Conservation (phyloP, 2,329 filamentous ascomycete genomes). For the Aspergillus sergii region DNA sequence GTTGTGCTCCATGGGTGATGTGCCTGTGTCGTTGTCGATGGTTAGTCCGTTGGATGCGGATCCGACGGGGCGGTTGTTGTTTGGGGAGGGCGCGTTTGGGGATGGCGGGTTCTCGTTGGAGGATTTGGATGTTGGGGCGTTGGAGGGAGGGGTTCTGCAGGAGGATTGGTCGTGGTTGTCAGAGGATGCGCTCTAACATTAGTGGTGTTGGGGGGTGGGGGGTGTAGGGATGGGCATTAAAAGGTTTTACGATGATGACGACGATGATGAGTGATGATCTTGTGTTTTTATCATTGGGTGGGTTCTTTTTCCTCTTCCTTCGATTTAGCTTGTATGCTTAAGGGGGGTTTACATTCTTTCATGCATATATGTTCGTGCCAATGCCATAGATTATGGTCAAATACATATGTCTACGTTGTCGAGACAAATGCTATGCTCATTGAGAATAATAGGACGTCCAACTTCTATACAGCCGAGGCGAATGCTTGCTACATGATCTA, state of each 20-base stretch:
- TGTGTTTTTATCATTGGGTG: slow-evolving; percentile 2
- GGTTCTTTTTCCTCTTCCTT: neutral
- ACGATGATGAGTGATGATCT: slow-evolving; percentile 4
- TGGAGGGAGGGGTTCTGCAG: slow-evolving; percentile 11
- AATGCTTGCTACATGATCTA: neutral
- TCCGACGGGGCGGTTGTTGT: slow-evolving; percentile 1
- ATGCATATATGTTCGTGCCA: neutral
- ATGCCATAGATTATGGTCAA: neutral
- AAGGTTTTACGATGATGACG: neutral
- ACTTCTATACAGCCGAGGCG: neutral
- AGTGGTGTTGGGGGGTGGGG: neutral
- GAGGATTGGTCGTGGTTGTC: slow-evolving; percentile 13
- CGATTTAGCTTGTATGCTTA: neutral
- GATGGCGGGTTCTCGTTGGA: slow-evolving; percentile 8
- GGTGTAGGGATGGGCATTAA: neutral
- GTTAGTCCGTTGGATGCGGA: neutral
- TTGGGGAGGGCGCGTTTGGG: neutral
- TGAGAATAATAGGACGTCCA: neutral
- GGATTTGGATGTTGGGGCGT: slow-evolving; percentile 6
- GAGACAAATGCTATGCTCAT: neutral
- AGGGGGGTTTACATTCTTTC: neutral
- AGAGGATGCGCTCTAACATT: slow-evolving; percentile 15
- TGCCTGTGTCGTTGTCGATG: slow-evolving; percentile 5
- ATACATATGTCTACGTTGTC: neutral
- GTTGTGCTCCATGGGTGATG: neutral